These are phyloP conservation scores for Aspergillus neoniger DNA, from an alignment of 2,329 filamentous ascomycete genomes.

Conservation along the genomic window DNA sequence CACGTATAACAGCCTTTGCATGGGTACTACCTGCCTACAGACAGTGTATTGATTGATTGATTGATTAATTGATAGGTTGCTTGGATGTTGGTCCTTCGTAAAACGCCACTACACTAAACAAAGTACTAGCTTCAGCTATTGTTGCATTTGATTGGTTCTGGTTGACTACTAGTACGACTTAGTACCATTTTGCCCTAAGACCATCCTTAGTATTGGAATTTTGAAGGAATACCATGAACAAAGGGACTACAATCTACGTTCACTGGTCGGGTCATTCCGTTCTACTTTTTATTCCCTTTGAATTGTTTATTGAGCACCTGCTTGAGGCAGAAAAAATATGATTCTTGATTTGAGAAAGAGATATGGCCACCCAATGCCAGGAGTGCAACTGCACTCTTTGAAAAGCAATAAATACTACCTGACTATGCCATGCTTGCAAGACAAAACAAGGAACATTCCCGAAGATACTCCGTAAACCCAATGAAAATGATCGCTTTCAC, in stretches of 20 bases:
- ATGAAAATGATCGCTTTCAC: neutral
- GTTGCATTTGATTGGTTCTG: too few species aligned
- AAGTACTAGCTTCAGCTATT: too few species aligned
- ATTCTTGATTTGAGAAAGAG: too few species aligned
- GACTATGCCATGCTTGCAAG: neutral
- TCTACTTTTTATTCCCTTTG: neutral
- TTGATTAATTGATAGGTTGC: too few species aligned
- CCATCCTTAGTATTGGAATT: too few species aligned
- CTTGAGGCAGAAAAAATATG: neutral
- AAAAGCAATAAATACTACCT: neutral
- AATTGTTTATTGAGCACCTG: neutral
- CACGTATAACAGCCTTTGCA: too few species aligned
- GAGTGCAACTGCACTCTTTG: neutral
- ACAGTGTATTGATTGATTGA: too few species aligned
- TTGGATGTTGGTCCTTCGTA: neutral
- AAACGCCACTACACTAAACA: neutral
- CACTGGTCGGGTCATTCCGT: neutral
- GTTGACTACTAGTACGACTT: too few species aligned
- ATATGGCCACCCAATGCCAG: neutral
- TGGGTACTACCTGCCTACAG: too few species aligned
- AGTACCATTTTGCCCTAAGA: too few species aligned
- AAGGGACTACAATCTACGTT: too few species aligned
- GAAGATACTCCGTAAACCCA: neutral
- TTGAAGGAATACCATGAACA: too few species aligned
- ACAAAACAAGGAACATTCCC: neutral